Conservation (phyloP, 2,329 filamentous ascomycete genomes). For the Ceratocystis albifundus region DNA sequence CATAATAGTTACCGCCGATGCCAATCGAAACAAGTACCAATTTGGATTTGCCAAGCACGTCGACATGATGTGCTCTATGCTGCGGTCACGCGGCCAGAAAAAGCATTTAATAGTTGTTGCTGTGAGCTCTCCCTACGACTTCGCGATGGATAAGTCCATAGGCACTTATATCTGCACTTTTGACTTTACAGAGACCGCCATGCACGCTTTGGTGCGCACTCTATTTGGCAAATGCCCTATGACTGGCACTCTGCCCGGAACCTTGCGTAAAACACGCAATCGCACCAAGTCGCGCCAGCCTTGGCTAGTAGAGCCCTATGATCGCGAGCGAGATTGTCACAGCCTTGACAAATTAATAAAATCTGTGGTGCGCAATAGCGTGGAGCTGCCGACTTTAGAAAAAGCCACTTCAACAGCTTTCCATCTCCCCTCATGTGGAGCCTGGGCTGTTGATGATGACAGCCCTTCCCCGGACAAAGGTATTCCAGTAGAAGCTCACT, state of each 20-base stretch:
- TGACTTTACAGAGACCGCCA: constrained; percentile 86
- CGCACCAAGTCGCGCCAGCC: constrained; percentile 80
- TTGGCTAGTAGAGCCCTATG: constrained; percentile 87
- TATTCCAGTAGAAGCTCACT: constrained; percentile 65
- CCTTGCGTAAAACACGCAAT: constrained; percentile 76
- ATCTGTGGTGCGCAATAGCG: constrained; percentile 54
- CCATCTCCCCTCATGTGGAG: constrained; percentile 40
- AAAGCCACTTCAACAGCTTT: constrained; percentile 64
- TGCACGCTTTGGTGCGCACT: constrained; percentile 71
- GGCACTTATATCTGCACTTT: constrained; percentile 92
- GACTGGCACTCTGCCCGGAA: constrained; percentile 53
- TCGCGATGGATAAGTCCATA: constrained; percentile 81
- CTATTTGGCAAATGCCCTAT: constrained; percentile 64
- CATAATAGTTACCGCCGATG: constrained; percentile 84
- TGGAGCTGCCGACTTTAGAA: constrained; percentile 56
- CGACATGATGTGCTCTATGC: constrained; percentile 85
- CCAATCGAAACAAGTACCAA: constrained; percentile 87
- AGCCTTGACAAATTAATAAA: constrained; percentile 66
- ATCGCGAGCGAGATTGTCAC: constrained; percentile 61
- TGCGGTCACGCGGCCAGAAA: constrained; percentile 63
- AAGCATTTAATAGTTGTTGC: constrained; percentile 86
- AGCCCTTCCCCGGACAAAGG: background rate
- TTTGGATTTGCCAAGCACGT: constrained; percentile 93
- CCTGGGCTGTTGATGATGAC: constrained; percentile 32
- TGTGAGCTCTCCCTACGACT: constrained; percentile 92